These are phyloP conservation scores for Diaporthe australafricana DNA, from an alignment of 2,329 filamentous ascomycete genomes.

Conservation along the genomic window DNA sequence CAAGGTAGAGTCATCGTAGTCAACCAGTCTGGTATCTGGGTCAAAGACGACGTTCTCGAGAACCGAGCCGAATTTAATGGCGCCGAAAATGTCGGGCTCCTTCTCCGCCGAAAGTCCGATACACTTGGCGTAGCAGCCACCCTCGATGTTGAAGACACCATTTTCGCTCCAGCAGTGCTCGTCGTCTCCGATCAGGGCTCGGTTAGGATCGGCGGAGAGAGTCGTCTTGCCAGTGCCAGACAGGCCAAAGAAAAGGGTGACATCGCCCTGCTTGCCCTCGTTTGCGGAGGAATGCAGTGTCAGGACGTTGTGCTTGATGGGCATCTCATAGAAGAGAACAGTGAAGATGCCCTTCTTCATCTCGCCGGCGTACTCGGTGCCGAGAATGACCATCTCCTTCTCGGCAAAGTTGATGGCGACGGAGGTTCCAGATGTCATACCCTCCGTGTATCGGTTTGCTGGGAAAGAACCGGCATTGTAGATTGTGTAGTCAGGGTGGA, in stretches of 20 bases:
- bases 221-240: conserved; percentile 99
- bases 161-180: conserved; percentile 99
- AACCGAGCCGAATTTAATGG: conserved; percentile 96
- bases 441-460: conserved; percentile 96
- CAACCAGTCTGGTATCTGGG: conserved; percentile 86
- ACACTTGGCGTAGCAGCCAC: conserved; percentile 99
- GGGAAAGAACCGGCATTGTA: conserved; percentile 99
- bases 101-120: conserved; percentile 98
- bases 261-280: conserved; percentile 92
- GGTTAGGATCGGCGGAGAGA: conserved; percentile 95
- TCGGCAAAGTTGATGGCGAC: conserved; percentile 99
- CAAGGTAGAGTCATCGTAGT: conserved; percentile 94
- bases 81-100: conserved; percentile 97
- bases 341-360: conserved; percentile 99
- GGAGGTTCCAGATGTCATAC: conserved; percentile 98
- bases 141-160: conserved; percentile 99
- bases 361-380: conserved; percentile 97
- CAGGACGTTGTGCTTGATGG: conserved; percentile 98
- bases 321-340: conserved; percentile 99
- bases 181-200: conserved; percentile 95
- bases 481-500: conserved; percentile 99
- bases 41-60: conserved; percentile 99
- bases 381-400: conserved; percentile 99
- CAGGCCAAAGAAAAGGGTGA: conserved; percentile 99
- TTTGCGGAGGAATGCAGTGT: conserved; percentile 99